Conservation (phyloP, 495 filamentous ascomycete species). For the Penicillium chermesinum region DNA sequence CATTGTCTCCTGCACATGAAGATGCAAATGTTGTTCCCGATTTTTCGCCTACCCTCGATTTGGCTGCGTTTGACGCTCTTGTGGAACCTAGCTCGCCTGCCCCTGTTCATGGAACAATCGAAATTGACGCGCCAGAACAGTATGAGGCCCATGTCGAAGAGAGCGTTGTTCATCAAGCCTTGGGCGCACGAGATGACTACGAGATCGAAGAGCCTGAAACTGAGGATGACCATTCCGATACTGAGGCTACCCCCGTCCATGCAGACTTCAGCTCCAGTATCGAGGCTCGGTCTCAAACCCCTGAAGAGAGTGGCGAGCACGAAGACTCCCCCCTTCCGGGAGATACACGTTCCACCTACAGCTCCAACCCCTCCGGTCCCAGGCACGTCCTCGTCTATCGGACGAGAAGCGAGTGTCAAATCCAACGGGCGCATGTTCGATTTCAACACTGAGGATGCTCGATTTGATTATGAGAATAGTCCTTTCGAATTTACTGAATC, state of each 20-base stretch:
- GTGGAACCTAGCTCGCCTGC: neutral
- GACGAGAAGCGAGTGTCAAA: conserved; percentile 17
- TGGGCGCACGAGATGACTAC: neutral
- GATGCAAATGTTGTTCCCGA: neutral
- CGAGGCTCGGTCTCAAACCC: conserved; percentile 4
- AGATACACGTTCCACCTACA: conserved; percentile 10
- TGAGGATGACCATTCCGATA: too few species aligned
- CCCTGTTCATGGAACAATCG: neutral
- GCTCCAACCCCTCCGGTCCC: conserved; percentile 14
- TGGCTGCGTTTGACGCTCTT: neutral
- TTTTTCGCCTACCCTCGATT: neutral
- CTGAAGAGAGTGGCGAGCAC: conserved; percentile 16
- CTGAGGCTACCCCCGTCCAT: conserved; percentile 16
- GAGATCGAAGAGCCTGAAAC: conserved; percentile 12
- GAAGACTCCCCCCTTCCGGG: conserved; percentile 10
- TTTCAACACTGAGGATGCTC: conserved; percentile 4
- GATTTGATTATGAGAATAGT: conserved; percentile 11
- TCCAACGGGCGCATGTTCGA: conserved; percentile 6
- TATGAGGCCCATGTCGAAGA: conserved; percentile 15
- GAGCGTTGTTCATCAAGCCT: neutral
- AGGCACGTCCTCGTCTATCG: conserved; percentile 10
- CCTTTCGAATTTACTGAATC: conserved; percentile 9
- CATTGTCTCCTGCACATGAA: too few species aligned
- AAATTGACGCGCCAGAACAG: conserved; percentile 4
- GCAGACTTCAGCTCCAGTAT: conserved; percentile 4